phyloP scores from a whole-genome alignment of 495 filamentous ascomycete genomes.

The Penicillium waksmanii region DNA sequence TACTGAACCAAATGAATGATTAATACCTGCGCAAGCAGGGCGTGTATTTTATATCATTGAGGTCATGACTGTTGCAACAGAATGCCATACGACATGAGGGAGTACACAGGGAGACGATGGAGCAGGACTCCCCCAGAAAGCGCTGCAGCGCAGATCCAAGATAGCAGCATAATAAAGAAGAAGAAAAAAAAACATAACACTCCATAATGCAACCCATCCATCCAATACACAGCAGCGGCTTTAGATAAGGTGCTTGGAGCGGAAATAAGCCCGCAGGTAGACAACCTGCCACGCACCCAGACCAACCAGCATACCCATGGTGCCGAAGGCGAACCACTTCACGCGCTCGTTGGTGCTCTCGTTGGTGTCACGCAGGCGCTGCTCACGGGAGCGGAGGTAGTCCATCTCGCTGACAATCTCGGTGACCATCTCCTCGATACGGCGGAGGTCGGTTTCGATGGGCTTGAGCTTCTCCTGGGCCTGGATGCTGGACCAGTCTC shows the following conservation, averaged over 20 bases:
- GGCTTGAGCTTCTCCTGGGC: slow-evolving; percentile 97
- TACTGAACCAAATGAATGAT: neutral
- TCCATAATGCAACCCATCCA: slow-evolving; percentile 21
- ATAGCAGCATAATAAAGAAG: slow-evolving; percentile 9
- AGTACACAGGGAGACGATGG: slow-evolving; percentile 28
- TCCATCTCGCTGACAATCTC: slow-evolving; percentile 89
- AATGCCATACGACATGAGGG: slow-evolving; percentile 38
- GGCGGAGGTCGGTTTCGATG: slow-evolving; percentile 90
- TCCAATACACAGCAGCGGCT: slow-evolving; percentile 7
- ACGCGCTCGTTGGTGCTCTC: slow-evolving; percentile 99
- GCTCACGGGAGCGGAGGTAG: slow-evolving; percentile 87
- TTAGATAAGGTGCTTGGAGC: slow-evolving; percentile 90
- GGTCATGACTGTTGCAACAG: slow-evolving; percentile 46
- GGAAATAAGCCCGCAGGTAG: slow-evolving; percentile 96
- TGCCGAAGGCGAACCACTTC: slow-evolving; percentile 96
- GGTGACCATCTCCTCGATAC: slow-evolving; percentile 83
- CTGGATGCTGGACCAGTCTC: slow-evolving; percentile 97
- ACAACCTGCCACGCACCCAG: slow-evolving; percentile 97
- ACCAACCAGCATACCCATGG: slow-evolving; percentile 89
- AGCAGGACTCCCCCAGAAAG: slow-evolving; percentile 32
- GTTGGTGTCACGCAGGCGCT: slow-evolving; percentile 96
- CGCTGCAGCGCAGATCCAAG: slow-evolving; percentile 14
- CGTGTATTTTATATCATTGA: slow-evolving; percentile 45
- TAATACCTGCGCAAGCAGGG: slow-evolving; percentile 22
- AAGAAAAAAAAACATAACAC: slow-evolving; percentile 16